Evolutionary conservation across 75 land plant species (phyloP), one percentile per base, ranked within the genome.

Genomic region (Pinus taeda): DNA sequence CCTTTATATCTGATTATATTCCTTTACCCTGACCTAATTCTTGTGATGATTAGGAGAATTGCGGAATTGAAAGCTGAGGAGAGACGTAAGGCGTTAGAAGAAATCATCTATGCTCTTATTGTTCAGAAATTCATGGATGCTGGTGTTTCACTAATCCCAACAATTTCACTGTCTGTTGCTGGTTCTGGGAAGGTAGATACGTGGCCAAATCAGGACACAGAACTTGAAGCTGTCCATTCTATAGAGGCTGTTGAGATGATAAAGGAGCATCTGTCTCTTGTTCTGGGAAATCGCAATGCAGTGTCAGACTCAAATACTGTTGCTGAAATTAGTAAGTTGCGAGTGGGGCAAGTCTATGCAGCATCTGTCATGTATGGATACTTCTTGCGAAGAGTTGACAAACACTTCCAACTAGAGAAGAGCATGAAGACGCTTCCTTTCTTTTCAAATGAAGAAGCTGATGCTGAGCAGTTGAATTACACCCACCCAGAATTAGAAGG

Each of bases 331-430:
- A 90, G 95, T 81, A 92, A 90, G 82, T 78, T 92, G 17, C 79
- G 90, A 80, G 83, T 92, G 59, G 95, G 95, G 14, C 92, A 90
- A 75, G 88, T 88, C 8, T 92, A 92, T 81, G 93, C 93, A 3
- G 92, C 95, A n/a, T 92, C 95, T 0, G 79, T 90, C 14, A 86
- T 92, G 86, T 92, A 90, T 83, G 95, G 95, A 3, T 92, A 92
- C 78, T 92, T 92, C 78, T 82, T 92, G 26, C 84, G 79, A 57
- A 82, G 93, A 24, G 90, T 92, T 15, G 95, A 92, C 57, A 84
- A 88, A 76, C 76, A 90, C 30, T 92, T 83, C 81, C 95, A 92
- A 75, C 90, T 92, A 24, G 95, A 92, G 85, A 90, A 84, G 81
- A 79, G 82, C 4, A 84, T 90, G 88, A 88, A 91, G 76, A 62